Evolutionary conservation across 108 stramenopile species (phyloP).

Genomic region (Mediolabrus comicus): DNA sequence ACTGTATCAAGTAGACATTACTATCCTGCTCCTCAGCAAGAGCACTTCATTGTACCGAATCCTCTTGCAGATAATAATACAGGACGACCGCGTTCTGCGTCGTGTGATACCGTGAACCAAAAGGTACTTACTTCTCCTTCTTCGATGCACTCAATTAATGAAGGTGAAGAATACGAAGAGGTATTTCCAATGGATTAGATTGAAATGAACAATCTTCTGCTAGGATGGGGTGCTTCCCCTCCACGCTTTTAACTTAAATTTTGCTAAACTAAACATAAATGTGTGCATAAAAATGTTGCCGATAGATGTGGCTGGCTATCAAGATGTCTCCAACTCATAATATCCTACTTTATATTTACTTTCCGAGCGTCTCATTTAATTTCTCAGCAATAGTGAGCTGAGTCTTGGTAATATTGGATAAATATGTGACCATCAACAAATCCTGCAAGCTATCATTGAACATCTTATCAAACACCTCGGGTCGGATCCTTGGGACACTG

Average conservation of each 20-base stretch:
- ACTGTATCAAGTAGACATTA: not conserved
- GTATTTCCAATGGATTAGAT: not conserved
- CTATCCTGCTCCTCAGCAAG: not conserved
- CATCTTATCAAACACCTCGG: conserved; percentile 87
- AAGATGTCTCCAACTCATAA: too few relatives aligned
- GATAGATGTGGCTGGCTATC: too few relatives aligned
- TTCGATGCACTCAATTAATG: not conserved
- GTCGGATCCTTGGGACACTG: conserved; percentile 84
- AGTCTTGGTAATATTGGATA: conserved; percentile 90
- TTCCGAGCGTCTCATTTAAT: conserved; percentile 82
- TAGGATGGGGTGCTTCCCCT: not conserved
- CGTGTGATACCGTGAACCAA: not conserved
- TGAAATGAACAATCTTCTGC: not conserved
- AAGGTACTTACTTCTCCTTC: not conserved
- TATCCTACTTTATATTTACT: conserved; percentile 16
- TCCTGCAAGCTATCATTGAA: conserved; percentile 94
- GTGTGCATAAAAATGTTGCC: too few relatives aligned
- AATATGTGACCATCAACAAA: conserved; percentile 96
- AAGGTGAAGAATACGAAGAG: not conserved
- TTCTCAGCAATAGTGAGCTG: conserved; percentile 96
- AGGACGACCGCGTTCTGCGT: not conserved
- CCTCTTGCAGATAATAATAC: not conserved
- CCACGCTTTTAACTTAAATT: not conserved
- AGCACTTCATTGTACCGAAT: not conserved
- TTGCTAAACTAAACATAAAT: not conserved